Evolutionary conservation across 257 asterid species (phyloP).

Genomic region (Linaria vulgaris): DNA sequence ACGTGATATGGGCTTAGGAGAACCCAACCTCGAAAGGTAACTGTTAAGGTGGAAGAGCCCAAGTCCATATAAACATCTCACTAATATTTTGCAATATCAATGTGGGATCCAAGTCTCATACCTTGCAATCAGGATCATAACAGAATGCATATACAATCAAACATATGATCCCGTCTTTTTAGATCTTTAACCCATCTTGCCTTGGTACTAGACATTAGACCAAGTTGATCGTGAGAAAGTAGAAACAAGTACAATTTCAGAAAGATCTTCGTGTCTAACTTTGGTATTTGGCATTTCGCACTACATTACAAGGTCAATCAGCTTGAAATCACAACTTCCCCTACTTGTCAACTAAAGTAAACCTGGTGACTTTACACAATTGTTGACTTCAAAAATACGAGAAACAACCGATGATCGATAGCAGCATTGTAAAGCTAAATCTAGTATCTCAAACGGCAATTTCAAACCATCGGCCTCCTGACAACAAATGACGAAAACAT

Average conservation of each 20-base stretch:
- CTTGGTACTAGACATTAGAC: background rate
- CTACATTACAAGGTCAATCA: background rate
- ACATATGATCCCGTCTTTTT: too few relatives aligned
- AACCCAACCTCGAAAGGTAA: too few relatives aligned
- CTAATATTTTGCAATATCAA: too few relatives aligned
- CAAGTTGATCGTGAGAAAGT: background rate
- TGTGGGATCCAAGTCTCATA: too few relatives aligned
- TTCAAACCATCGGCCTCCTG: background rate
- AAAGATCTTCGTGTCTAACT: background rate
- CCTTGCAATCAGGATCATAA: too few relatives aligned
- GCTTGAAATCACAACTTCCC: background rate
- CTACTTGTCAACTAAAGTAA: background rate
- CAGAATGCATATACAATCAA: too few relatives aligned
- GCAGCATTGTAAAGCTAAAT: background rate
- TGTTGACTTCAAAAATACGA: background rate
- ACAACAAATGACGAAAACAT: background rate
- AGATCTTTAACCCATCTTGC: too few relatives aligned
- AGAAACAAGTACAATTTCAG: background rate
- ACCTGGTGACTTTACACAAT: background rate
- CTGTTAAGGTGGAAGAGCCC: too few relatives aligned
- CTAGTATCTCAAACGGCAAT: background rate
- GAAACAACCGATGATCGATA: background rate
- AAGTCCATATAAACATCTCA: too few relatives aligned
- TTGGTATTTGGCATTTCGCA: background rate
- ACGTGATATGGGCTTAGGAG: too few relatives aligned